Conservation (phyloP, 2,329 filamentous ascomycete genomes). For the Microdochium paspali region DNA sequence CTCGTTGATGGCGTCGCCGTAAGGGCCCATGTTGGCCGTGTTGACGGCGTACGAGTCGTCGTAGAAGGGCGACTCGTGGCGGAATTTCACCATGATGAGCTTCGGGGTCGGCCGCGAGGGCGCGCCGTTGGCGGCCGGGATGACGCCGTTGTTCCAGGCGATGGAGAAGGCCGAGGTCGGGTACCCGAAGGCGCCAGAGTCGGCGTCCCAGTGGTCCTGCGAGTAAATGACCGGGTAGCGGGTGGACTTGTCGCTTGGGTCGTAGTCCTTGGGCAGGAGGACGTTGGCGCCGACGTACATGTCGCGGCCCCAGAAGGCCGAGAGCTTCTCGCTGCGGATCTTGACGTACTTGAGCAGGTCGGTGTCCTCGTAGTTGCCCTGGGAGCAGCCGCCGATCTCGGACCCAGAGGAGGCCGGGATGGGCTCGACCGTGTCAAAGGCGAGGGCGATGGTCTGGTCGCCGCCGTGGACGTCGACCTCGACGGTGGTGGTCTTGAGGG, state of each 20-base stretch:
- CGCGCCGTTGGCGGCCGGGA: slow-evolving; percentile 2
- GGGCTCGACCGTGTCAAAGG: slow-evolving; percentile 8
- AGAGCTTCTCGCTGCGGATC: slow-evolving; percentile 10
- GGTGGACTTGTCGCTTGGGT: slow-evolving; percentile 7
- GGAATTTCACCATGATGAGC: slow-evolving; percentile 11
- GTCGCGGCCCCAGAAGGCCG: slow-evolving; percentile 11
- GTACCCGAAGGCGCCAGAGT: slow-evolving; percentile 6
- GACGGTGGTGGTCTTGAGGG: slow-evolving; percentile 7
- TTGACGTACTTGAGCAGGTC: slow-evolving; percentile 10
- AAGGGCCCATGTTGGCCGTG: slow-evolving; percentile 11
- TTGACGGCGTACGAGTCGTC: slow-evolving; percentile 13
- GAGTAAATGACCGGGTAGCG: slow-evolving; percentile 11
- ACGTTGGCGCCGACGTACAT: slow-evolving; percentile 14
- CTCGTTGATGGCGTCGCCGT: slow-evolving; percentile 12
- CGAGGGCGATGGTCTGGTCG: slow-evolving; percentile 2
- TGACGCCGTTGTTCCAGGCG: slow-evolving; percentile 9
- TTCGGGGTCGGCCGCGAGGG: slow-evolving; percentile 8
- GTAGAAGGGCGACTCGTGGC: slow-evolving; percentile 12
- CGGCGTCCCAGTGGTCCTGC: slow-evolving; percentile 11
- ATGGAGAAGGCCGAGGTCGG: slow-evolving; percentile 3
- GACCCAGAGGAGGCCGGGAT: slow-evolving; percentile 5
- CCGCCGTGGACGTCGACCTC: slow-evolving; percentile 7
- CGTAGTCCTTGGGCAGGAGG: slow-evolving; percentile 10
- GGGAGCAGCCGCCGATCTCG: slow-evolving; percentile 9
- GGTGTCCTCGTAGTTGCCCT: slow-evolving; percentile 12